Conservation (phyloP, 1,139 yeast genomes). For the Diutina pseudorugosa region DNA sequence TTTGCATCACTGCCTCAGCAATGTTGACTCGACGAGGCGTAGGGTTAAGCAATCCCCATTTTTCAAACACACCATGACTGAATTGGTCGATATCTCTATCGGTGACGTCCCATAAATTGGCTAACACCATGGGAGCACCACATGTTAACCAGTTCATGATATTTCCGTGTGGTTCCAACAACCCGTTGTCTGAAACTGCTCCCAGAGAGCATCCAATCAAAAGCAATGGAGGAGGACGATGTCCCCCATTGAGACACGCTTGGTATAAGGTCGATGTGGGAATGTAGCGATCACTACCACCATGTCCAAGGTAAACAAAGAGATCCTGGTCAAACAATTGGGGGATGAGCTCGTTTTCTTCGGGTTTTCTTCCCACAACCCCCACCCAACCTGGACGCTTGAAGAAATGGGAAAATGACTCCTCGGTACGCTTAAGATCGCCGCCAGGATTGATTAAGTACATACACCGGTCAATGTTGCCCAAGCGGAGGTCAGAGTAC, state of each 20-base stretch:
- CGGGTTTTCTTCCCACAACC: conserved; percentile 26
- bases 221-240: conserved; percentile 51
- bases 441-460: conserved; percentile 75
- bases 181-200: conserved; percentile 43
- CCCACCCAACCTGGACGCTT: conserved; percentile 4
- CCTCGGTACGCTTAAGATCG: conserved; percentile 62
- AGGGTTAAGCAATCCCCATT: conserved; percentile 44
- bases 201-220: conserved; percentile 94
- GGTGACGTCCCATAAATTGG: conserved; percentile 93
- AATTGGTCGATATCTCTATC: conserved; percentile 88
- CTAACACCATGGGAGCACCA: conserved; percentile 74
- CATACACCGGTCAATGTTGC: conserved; percentile 9
- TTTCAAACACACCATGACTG: conserved; percentile 43
- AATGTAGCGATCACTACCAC: conserved; percentile 84
- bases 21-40: conserved; percentile 14
- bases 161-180: conserved; percentile 66
- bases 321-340: conserved; percentile 27
- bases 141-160: conserved; percentile 64
- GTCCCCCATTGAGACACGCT: conserved; percentile 13
- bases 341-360: conserved; percentile 27
- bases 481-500: conserved; percentile 10
- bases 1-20: conserved; percentile 36
- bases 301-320: conserved; percentile 87
- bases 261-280: conserved; percentile 16
- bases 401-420: conserved; percentile 39